These are phyloP conservation scores for Zymoseptoria crescenta DNA, from an alignment of 2,329 filamentous ascomycete species.

Conservation along the genomic window DNA sequence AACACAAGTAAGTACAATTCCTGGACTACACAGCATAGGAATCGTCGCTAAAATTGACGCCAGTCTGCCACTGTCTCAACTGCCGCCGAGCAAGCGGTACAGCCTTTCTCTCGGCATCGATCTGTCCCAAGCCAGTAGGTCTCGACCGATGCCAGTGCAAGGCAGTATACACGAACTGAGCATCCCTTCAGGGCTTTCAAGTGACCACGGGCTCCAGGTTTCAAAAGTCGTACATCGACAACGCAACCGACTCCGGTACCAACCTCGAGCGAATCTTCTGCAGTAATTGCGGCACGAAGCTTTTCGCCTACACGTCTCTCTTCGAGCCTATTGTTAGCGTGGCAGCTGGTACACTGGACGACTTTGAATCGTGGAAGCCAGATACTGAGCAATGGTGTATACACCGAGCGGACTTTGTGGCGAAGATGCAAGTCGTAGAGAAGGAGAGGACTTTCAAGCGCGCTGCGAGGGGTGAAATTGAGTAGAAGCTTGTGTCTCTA, in stretches of 20 bases:
- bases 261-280: conserved; percentile 38
- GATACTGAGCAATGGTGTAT: conserved; percentile 21
- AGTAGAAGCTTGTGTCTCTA: conserved; percentile 8
- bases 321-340: conserved; percentile 18
- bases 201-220: conserved; percentile 34
- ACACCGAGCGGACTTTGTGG: conserved; percentile 12
- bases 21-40: no score
- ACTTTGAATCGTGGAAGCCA: conserved; percentile 19
- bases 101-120: conserved; percentile 15
- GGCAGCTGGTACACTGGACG: conserved; percentile 19
- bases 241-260: conserved; percentile 37
- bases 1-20: conserved; percentile 16
- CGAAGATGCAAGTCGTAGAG: conserved; percentile 11
- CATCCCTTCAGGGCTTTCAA: conserved; percentile 32
- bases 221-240: conserved; percentile 37
- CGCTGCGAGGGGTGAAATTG: conserved; percentile 4
- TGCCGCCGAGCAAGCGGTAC: conserved; percentile 35
- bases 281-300: conserved; percentile 30
- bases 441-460: conserved; percentile 6
- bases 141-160: not conserved
- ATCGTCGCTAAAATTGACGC: not conserved
- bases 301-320: conserved; percentile 17
- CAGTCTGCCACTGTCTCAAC: conserved; percentile 42
- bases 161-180: not conserved
- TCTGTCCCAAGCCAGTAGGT: conserved; percentile 29